Evolutionary conservation across 2,329 filamentous ascomycete species (phyloP).

Genomic region (Fonsecaea pugnacius): DNA sequence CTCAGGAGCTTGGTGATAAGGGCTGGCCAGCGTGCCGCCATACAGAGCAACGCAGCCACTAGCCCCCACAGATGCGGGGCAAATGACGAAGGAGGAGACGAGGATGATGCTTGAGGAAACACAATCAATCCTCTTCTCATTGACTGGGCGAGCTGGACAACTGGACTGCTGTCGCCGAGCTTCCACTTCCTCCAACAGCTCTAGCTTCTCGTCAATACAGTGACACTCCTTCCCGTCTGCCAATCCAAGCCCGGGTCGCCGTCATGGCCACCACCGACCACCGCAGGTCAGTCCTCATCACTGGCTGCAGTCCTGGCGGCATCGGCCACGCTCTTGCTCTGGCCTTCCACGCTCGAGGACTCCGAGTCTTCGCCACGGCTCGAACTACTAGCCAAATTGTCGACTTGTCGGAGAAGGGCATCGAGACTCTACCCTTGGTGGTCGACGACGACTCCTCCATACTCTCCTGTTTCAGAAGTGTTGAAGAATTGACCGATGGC

Average conservation of each 20-base stretch:
- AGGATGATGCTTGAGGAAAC: background rate
- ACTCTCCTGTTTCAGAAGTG: constrained; percentile 11
- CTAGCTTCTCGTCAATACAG: too few species aligned
- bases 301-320: constrained; percentile 51
- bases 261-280: constrained; percentile 22
- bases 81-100: background rate
- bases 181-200: too few species aligned
- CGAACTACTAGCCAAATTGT: constrained; percentile 37
- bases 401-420: constrained; percentile 27
- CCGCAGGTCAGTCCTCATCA: constrained; percentile 35
- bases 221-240: background rate
- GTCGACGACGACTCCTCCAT: constrained; percentile 36
- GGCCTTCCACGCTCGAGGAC: constrained; percentile 43
- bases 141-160: background rate
- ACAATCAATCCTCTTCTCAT: too few species aligned
- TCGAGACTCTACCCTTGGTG: constrained; percentile 40
- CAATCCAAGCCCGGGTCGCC: background rate
- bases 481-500: constrained; percentile 27
- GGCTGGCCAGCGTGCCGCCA: background rate
- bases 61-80: background rate
- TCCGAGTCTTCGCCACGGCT: constrained; percentile 48
- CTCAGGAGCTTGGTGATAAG: background rate
- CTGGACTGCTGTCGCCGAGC: background rate
- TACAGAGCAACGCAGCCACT: background rate
- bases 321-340: constrained; percentile 47